Evolutionary conservation across 495 filamentous ascomycete species (phyloP).

Genomic region (Penicillium silybi): DNA sequence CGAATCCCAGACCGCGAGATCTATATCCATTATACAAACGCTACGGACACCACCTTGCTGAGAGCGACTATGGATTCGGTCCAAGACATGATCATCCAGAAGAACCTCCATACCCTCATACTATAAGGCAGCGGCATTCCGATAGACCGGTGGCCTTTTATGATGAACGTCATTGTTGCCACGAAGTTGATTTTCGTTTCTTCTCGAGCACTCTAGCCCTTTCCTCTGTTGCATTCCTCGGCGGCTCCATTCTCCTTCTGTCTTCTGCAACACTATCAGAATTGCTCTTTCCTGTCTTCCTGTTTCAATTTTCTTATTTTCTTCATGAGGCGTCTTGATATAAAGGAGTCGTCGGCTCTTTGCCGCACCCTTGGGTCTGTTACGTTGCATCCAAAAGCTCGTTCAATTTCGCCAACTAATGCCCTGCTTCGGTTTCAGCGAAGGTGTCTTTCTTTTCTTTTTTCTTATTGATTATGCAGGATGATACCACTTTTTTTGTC

Average conservation of each 20-base stretch:
- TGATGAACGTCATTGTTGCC: slow-evolving; percentile 23
- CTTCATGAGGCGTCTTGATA: slow-evolving; percentile 25
- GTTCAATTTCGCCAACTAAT: slow-evolving; percentile 19
- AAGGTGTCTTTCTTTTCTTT: slow-evolving; percentile 14
- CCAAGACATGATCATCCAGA: slow-evolving; percentile 99
- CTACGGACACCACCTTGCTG: slow-evolving; percentile 89
- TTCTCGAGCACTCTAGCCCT: slow-evolving; percentile 24
- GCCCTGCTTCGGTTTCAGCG: slow-evolving; percentile 19
- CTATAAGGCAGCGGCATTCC: slow-evolving; percentile 55
- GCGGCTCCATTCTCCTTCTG: slow-evolving; percentile 20
- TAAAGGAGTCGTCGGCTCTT: slow-evolving; percentile 22
- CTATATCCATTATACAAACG: slow-evolving; percentile 91
- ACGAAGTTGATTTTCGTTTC: slow-evolving; percentile 20
- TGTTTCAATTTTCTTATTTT: slow-evolving; percentile 2
- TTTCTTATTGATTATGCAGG: slow-evolving; percentile 25
- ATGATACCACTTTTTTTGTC: slow-evolving; percentile 40
- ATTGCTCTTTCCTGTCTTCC: slow-evolving; percentile 12
- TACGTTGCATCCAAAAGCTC: slow-evolving; percentile 30
- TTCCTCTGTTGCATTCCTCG: slow-evolving; percentile 25
- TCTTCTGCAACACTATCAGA: slow-evolving; percentile 8
- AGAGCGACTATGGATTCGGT: slow-evolving; percentile 98
- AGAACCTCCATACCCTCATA: slow-evolving; percentile 91
- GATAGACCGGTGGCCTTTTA: slow-evolving; percentile 21
- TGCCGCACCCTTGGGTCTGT: slow-evolving; percentile 21
- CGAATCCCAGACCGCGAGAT: slow-evolving; percentile 82